Percentiles rank a stretch among this genome's conserved stretches.
phyloP scores from a whole-genome alignment of 129 eudicot species.

The Centrapalus pauciflorus region DNA sequence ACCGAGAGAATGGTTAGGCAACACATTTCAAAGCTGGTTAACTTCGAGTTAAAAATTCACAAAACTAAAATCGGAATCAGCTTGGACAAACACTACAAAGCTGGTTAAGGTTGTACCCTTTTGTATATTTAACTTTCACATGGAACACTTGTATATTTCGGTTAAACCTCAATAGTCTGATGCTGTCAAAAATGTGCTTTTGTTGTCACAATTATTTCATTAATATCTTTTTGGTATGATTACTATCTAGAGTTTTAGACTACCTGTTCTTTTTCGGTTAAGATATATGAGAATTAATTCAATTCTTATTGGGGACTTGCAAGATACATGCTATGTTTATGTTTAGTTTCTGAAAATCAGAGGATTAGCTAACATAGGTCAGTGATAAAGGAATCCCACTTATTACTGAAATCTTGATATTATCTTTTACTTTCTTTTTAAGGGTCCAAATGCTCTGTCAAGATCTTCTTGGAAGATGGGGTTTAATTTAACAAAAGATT shows the following conservation, averaged over 20 bases:
- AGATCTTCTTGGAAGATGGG: neutral
- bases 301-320: neutral
- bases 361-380: neutral
- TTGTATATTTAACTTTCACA: neutral
- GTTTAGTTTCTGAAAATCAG: neutral
- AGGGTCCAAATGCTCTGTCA: conserved; percentile 8
- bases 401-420: neutral
- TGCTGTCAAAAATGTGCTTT: too few species aligned
- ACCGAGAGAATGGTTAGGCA: too few species aligned
- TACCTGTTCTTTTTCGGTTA: neutral
- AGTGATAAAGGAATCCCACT: neutral
- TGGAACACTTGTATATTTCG: neutral
- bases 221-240: neutral
- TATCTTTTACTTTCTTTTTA: neutral
- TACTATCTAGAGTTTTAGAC: neutral
- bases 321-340: neutral
- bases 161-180: too few species aligned
- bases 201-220: neutral
- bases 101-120: neutral
- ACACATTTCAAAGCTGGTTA: too few species aligned
- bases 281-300: neutral
- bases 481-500: neutral
- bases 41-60: too few species aligned
- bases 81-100: too few species aligned
- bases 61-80: too few species aligned